Percentiles rank a stretch among this genome's conserved stretches.
These are phyloP conservation scores for Penicillium expansum DNA, from an alignment of 2,329 filamentous ascomycete species.

Conservation along the genomic window DNA sequence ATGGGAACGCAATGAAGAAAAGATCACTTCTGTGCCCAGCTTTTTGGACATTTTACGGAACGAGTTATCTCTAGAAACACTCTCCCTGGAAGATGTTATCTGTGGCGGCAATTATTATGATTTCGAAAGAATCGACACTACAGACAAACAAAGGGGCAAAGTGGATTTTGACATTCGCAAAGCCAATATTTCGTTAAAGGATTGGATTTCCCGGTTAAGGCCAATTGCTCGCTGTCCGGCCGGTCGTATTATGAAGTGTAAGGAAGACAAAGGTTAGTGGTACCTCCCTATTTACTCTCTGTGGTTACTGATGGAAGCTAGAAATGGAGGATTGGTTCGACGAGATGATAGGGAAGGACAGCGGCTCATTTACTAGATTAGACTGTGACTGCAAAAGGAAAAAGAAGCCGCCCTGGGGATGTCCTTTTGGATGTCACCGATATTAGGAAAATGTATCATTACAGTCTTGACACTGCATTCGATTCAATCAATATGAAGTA, in stretches of 20 bases:
- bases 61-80: constrained; percentile 10
- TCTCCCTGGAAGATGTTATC: constrained; percentile 9
- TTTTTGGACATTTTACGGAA: constrained; percentile 7
- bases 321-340: constrained; percentile 9
- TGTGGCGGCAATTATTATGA: constrained; percentile 9
- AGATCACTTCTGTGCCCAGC: constrained; percentile 2
- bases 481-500: no score
- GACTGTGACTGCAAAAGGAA: constrained; percentile 7
- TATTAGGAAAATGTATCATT: no score
- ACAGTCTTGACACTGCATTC: no score
- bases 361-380: constrained; percentile 1
- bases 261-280: constrained; percentile 4
- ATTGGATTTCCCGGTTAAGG: constrained; percentile 2
- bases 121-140: constrained; percentile 4
- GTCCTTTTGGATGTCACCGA: no score
- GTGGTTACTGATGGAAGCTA: constrained; percentile 5
- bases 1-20: constrained; percentile 7
- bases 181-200: constrained; percentile 1
- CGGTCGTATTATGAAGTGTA: neutral
- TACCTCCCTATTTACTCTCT: neutral
- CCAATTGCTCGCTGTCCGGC: neutral
- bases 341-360: constrained; percentile 12
- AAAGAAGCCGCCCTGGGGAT: no score
- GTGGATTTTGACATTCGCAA: constrained; percentile 3
- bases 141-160: neutral